Evolutionary conservation across 352 stramenopile genomes (phyloP), one percentile per base, ranked within the genome.

Genomic region (Elongisporangium anandrum): DNA sequence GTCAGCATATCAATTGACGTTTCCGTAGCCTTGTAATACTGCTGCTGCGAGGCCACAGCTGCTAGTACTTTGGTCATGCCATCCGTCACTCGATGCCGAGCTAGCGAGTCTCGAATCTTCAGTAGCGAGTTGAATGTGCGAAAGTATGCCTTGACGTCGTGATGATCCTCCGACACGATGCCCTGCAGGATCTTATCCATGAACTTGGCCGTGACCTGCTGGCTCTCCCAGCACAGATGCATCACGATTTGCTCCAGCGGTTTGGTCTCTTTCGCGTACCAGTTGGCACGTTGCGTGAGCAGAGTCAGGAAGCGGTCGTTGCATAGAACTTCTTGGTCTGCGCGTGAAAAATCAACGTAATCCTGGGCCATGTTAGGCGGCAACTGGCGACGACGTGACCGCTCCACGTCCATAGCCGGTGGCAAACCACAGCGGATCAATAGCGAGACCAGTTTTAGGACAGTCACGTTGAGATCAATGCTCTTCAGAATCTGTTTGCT

Each of bases 71-170:
- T 81, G 1, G 80, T 90, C 58, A 96, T 85, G 1, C 70, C 75
- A 34, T 93, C 84, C 2, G 59, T 73, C 16, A 96, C 53, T 15
- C 87, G 84, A 55, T 90, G 78, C 2, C 26, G 52, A 12, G 79
- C 66, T 8, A 94, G 66, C 12, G 77, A 87, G 65, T 95, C 85
- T 15, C 81, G 77, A 24, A 94, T 73, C 60, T 92, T 93, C 19
- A 94, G 63, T 12, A 96, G 56, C 54, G 84, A 77, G 39, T 88
- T 91, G 6, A 96, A 58, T n/a, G 84, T 90, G 13, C 87, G 87
- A 59, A 96, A 95, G 50, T 89, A 95, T n/a, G 85, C 69, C 51
- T 96, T 96, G 51, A 96, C 73, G 48, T 94, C 85, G 26, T 95
- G 81, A 56, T 95, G 81, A 58, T 96, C 85, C 54, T 92, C 77